These are phyloP conservation scores for Selaginella tamariscina DNA, from an alignment of 75 land plant genomes.

Conservation along the genomic window DNA sequence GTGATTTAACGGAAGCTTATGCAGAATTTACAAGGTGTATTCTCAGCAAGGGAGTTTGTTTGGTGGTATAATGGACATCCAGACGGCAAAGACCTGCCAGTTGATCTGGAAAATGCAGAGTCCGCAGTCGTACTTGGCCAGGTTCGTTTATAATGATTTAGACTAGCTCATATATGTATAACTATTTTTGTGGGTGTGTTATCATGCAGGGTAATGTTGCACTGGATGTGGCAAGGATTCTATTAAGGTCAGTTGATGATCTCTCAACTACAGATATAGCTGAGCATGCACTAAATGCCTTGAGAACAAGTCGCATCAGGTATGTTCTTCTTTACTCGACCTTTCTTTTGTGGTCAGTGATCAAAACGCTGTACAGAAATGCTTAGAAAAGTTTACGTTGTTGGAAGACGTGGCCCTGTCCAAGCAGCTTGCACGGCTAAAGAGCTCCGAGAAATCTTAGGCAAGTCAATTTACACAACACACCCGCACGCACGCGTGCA, in stretches of 20 bases:
- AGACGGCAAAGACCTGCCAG: constrained; percentile 47
- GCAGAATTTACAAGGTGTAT: constrained; percentile 65
- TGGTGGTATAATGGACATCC: constrained; percentile 99
- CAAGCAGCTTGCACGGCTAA: constrained; percentile 99
- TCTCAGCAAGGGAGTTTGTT: constrained; percentile 94
- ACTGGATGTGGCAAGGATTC: constrained; percentile 86
- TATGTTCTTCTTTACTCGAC: constrained; percentile 12
- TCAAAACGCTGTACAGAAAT: neutral
- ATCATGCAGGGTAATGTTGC: constrained; percentile 84
- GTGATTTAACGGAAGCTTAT: too few relatives aligned
- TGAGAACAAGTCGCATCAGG: constrained; percentile 71
- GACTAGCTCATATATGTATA: too few relatives aligned
- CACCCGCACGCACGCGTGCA: too few relatives aligned
- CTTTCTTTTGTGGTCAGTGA: neutral
- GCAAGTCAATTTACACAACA: too few relatives aligned
- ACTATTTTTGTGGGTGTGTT: neutral
- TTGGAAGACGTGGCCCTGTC: constrained; percentile 93
- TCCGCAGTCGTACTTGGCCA: constrained; percentile 90
- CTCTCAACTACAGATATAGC: constrained; percentile 83
- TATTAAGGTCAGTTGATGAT: constrained; percentile 50
- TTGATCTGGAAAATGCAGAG: constrained; percentile 62
- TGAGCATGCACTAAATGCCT: constrained; percentile 59
- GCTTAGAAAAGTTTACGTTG: constrained; percentile 68
- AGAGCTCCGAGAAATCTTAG: constrained; percentile 88
- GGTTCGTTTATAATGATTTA: too few relatives aligned